A percentile compares a stretch with the other conserved stretches of the same genome.
phyloP scores from a whole-genome alignment of 208 protist species.

The Trypanosoma caninum region DNA sequence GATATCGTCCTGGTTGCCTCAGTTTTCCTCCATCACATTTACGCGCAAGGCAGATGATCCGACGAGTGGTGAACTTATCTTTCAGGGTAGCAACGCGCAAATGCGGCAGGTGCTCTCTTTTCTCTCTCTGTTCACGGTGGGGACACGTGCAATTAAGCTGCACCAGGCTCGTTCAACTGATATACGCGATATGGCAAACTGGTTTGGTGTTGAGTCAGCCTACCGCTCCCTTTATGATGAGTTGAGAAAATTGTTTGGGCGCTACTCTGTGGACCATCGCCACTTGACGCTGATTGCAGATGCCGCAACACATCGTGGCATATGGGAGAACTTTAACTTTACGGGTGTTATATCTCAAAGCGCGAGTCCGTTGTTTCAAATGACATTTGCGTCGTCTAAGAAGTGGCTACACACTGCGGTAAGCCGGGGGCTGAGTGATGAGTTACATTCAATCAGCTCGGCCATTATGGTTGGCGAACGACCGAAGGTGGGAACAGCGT shows the following conservation, averaged over 20 bases:
- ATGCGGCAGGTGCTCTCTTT: constrained; percentile 69
- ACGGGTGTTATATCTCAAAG: constrained; percentile 83
- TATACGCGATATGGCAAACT: constrained; percentile 75
- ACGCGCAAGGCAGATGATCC: constrained; percentile 67
- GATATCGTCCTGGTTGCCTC: constrained; percentile 73
- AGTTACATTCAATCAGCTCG: constrained; percentile 78
- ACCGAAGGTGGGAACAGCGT: constrained; percentile 82
- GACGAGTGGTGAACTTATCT: constrained; percentile 78
- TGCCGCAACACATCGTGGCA: constrained; percentile 80
- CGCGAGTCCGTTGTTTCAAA: constrained; percentile 88
- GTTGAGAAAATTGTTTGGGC: constrained; percentile 82
- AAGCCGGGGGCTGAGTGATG: constrained; percentile 72
- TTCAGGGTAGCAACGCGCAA: constrained; percentile 69
- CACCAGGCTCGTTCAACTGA: constrained; percentile 79
- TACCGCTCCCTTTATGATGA: constrained; percentile 81
- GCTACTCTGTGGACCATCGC: constrained; percentile 86
- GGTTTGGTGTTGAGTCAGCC: constrained; percentile 81
- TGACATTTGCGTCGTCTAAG: constrained; percentile 89
- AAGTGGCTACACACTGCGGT: constrained; percentile 83
- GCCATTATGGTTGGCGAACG: constrained; percentile 90
- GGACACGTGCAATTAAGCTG: constrained; percentile 52
- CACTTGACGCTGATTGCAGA: constrained; percentile 90
- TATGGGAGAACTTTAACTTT: constrained; percentile 90
- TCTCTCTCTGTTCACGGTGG: constrained; percentile 78
- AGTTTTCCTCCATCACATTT: constrained; percentile 79